phyloP scores from a whole-genome alignment of 2,329 filamentous ascomycete genomes.

The Alternaria tenuissima region DNA sequence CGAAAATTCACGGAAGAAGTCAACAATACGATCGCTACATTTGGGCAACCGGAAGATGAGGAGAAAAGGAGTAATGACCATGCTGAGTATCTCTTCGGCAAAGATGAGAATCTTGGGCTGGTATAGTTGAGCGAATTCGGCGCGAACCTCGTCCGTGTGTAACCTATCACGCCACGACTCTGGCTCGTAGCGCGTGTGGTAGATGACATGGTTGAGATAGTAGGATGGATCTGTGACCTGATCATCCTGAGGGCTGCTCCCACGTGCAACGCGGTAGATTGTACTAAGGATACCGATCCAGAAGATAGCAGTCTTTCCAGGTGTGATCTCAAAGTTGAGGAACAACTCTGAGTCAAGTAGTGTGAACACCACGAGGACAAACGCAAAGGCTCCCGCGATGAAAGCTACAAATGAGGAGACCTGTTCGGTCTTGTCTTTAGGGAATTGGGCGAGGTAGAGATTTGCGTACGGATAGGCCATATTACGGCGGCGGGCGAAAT shows the following conservation, averaged over 20 bases:
- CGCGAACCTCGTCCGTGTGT: conserved; percentile 93
- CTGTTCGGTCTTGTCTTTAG: conserved; percentile 91
- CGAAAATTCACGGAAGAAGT: conserved; percentile 98
- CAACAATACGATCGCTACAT: conserved; percentile 90
- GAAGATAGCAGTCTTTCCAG: conserved; percentile 87
- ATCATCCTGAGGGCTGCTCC: conserved; percentile 82
- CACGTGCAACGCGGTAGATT: conserved; percentile 83
- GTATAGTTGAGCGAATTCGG: conserved; percentile 89
- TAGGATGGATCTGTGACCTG: conserved; percentile 93
- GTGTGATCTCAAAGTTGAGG: conserved; percentile 88
- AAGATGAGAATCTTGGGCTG: conserved; percentile 93
- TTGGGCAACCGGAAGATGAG: conserved; percentile 85
- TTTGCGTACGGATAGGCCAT: conserved; percentile 96
- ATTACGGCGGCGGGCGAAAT: conserved; percentile 87
- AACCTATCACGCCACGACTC: conserved; percentile 86
- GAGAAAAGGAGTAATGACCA: conserved; percentile 89
- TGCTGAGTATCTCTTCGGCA: conserved; percentile 88
- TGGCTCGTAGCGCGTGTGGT: conserved; percentile 92
- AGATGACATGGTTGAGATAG: conserved; percentile 85
- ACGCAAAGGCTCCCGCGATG: conserved; percentile 83
- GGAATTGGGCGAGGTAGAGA: conserved; percentile 93
- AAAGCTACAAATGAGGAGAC: conserved; percentile 86
- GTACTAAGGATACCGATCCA: conserved; percentile 85
- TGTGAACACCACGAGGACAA: conserved; percentile 83
- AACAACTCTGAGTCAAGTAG: conserved; percentile 92